Percentiles rank a stretch among this genome's conserved stretches.
Evolutionary conservation across 371 early-diverging fungal species (phyloP).

Genomic region (Rhizomucor miehei): DNA sequence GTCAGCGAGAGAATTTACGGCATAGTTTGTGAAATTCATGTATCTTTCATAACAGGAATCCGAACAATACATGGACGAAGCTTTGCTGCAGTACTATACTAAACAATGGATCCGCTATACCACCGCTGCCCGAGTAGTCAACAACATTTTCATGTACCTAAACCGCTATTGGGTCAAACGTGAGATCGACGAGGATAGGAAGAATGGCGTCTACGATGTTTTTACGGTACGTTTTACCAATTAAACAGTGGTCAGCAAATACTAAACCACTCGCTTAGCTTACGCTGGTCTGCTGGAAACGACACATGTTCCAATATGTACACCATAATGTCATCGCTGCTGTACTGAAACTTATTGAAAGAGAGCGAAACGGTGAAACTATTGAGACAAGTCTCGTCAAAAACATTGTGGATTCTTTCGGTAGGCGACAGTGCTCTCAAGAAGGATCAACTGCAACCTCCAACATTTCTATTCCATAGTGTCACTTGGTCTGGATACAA

Average conservation of each 20-base stretch:
- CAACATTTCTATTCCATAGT: slow-evolving; percentile 47
- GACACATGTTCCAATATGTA: slow-evolving; percentile 77
- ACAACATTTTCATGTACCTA: slow-evolving; percentile 91
- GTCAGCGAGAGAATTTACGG: background rate
- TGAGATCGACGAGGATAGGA: slow-evolving; percentile 90
- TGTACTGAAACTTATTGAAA: slow-evolving; percentile 78
- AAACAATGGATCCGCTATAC: slow-evolving; percentile 88
- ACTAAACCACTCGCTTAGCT: slow-evolving; percentile 47
- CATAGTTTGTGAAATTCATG: background rate
- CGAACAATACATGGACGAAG: slow-evolving; percentile 70
- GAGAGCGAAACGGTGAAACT: slow-evolving; percentile 87
- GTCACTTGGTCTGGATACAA: slow-evolving; percentile 80
- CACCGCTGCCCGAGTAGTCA: slow-evolving; percentile 76
- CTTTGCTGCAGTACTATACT: slow-evolving; percentile 84
- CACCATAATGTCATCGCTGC: slow-evolving; percentile 79
- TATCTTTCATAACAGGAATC: slow-evolving; percentile 42
- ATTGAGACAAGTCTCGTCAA: slow-evolving; percentile 86
- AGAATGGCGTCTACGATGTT: slow-evolving; percentile 85
- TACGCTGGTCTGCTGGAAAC: slow-evolving; percentile 85
- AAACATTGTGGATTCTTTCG: slow-evolving; percentile 88
- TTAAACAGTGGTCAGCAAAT: background rate
- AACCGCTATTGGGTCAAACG: slow-evolving; percentile 98
- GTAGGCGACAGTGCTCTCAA: slow-evolving; percentile 26
- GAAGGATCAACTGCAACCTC: background rate
- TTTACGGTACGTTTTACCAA: slow-evolving; percentile 73